These are phyloP conservation scores for Curvularia verruculosa DNA, from an alignment of 2,329 filamentous ascomycete genomes.

Conservation along the genomic window DNA sequence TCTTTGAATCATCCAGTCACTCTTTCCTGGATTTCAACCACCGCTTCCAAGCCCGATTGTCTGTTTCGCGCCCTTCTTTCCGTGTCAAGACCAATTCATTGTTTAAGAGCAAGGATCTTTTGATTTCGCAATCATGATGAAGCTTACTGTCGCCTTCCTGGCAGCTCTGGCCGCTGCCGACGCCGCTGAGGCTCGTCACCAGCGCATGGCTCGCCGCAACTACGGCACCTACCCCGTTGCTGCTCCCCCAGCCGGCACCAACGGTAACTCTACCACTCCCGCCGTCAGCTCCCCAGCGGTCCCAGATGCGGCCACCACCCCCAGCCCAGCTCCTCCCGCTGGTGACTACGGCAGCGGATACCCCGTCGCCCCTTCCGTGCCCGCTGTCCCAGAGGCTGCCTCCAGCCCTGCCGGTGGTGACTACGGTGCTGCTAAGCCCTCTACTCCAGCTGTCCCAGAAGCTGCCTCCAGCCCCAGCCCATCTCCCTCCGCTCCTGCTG, in stretches of 20 bases:
- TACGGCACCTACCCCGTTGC: constrained; percentile 20
- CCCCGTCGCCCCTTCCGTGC: no score
- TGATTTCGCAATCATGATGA: constrained; percentile 30
- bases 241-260: constrained; percentile 1
- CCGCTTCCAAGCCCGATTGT: constrained; percentile 30
- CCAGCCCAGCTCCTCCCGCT: constrained; percentile 6
- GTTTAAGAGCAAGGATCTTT: constrained; percentile 35
- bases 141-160: constrained; percentile 44
- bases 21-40: constrained; percentile 45
- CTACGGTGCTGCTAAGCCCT: background rate
- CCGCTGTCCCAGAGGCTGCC: constrained; percentile 5
- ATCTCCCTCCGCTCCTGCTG: background rate
- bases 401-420: constrained; percentile 16
- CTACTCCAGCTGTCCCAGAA: constrained; percentile 5
- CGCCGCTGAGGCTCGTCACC: constrained; percentile 38
- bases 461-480: background rate
- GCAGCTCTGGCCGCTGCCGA: constrained; percentile 40
- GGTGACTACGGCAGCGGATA: constrained; percentile 6
- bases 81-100: constrained; percentile 26
- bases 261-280: background rate
- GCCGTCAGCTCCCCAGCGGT: constrained; percentile 6
- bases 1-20: constrained; percentile 48
- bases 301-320: constrained; percentile 2
- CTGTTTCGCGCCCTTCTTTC: constrained; percentile 35
- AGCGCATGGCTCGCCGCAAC: constrained; percentile 38